Evolutionary conservation across 306 rosid species (phyloP), one percentile per base, ranked within the genome.

Genomic region (Dryas octopetala): DNA sequence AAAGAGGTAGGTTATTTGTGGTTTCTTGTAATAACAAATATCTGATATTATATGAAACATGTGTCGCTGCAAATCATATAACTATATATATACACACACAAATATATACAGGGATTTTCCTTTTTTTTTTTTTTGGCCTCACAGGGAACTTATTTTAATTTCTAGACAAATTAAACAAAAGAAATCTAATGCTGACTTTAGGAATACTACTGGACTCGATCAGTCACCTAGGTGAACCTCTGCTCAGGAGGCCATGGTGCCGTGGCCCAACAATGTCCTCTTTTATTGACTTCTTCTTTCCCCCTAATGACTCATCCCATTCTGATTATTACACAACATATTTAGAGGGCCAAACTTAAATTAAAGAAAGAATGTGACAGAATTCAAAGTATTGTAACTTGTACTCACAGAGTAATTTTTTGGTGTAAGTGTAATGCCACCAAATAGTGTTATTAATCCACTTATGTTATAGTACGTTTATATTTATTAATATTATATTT

Each of bases 161-260:
- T 43, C 8, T 59, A 53, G n/a, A 70, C n/a, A 71, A 53, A n/a
- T n/a, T n/a, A n/a, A 60, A 59, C 57, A 46, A 58, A 71, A 61
- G 71, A 77, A 69, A 61, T 61, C n/a, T 61, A 51, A 58, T 50
- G 67, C 53, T 47, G 70, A 70, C 76, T 62, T 70, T 5, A 38
- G 59, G 55, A 58, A 19, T 45, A 23, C 55, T 44, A 57, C 57
- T 23, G 23, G 75, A 71, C 65, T 41, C 14, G 6, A 23, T 4
- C 44, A 14, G 45, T 48, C 9, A 13, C 38, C 45, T 19, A 57
- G 74, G 43, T 76, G 64, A 59, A 7, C 62, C 38, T 13, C 17
- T 5, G 23, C 6, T 23, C 15, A 26, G 62, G 62, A 57, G 12
- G 38, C 38, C 38, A 32, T 57, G 19, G 51, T 23, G 23, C 15